Percentiles rank a stretch among this genome's conserved stretches.
These are phyloP conservation scores for Alternaria longipes DNA, from an alignment of 2,329 filamentous ascomycete species.

Conservation along the genomic window DNA sequence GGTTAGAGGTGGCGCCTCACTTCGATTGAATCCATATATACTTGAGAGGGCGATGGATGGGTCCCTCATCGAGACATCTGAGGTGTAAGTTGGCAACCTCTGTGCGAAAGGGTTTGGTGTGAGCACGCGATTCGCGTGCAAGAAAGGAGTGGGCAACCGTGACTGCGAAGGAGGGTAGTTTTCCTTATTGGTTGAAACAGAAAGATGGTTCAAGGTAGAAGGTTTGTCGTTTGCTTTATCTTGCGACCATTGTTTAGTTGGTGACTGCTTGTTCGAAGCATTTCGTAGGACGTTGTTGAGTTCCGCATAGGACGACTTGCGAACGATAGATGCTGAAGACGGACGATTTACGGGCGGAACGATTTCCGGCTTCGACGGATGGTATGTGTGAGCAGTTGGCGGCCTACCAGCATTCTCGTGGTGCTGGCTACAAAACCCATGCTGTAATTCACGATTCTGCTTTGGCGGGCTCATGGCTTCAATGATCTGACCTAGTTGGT, in stretches of 20 bases:
- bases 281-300: slow-evolving; percentile 23
- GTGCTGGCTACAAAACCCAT: slow-evolving; percentile 3
- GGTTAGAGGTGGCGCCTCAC: slow-evolving; percentile 6
- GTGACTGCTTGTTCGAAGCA: slow-evolving; percentile 19
- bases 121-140: slow-evolving; percentile 22
- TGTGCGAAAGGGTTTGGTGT: slow-evolving; percentile 34
- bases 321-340: slow-evolving; percentile 36
- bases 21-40: slow-evolving; percentile 19
- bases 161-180: slow-evolving; percentile 22
- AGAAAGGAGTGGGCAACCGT: slow-evolving; percentile 21
- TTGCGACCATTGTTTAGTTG: slow-evolving; percentile 8
- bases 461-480: slow-evolving; percentile 39
- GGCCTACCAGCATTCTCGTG: slow-evolving; percentile 9
- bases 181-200: slow-evolving; percentile 30
- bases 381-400: slow-evolving; percentile 17
- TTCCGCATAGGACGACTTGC: slow-evolving; percentile 36
- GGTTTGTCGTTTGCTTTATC: slow-evolving; percentile 10
- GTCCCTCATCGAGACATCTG: slow-evolving; percentile 37
- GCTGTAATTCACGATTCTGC: slow-evolving; percentile 67
- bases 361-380: slow-evolving; percentile 26
- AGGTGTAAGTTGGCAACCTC: slow-evolving; percentile 18
- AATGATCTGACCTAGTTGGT: slow-evolving; percentile 41
- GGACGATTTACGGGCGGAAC: slow-evolving; percentile 27
- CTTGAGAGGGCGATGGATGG: slow-evolving; percentile 29
- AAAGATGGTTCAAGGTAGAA: slow-evolving; percentile 13